A percentile compares a stretch with the other conserved stretches of the same genome.
phyloP scores from a whole-genome alignment of 768 basidiomycete species.

The Suillus variegatus region DNA sequence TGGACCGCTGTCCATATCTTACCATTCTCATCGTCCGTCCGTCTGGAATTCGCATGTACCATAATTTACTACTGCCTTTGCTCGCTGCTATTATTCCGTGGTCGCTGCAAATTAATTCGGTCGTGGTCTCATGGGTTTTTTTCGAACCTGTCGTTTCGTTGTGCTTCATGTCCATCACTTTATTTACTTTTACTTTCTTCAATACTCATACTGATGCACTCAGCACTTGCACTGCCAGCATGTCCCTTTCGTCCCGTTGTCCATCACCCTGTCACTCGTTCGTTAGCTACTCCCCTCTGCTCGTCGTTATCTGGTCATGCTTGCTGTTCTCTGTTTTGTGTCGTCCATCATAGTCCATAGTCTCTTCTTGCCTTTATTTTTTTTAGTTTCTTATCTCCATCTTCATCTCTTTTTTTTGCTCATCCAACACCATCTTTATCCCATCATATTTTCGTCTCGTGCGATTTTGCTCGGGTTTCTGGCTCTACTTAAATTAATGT shows the following conservation, averaged over 20 bases:
- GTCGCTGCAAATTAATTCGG: slow-evolving; percentile 10
- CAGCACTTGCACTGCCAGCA: slow-evolving; percentile 15
- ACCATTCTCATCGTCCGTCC: slow-evolving; percentile 1
- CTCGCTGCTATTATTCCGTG: slow-evolving; percentile 6
- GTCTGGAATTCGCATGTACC: slow-evolving; percentile 5
- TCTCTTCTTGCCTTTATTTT: background rate
- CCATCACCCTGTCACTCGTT: slow-evolving; percentile 1
- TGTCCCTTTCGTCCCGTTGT: slow-evolving; percentile 11
- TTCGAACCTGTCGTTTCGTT: slow-evolving; percentile 2
- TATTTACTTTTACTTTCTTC: slow-evolving; percentile 1
- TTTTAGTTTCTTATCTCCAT: background rate
- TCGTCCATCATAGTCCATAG: background rate
- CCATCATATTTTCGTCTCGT: slow-evolving; percentile 18
- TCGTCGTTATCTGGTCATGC: slow-evolving; percentile 5
- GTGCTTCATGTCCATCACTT: background rate
- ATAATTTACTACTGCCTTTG: slow-evolving; percentile 6
- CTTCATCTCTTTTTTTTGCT: background rate
- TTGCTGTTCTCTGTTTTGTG: background rate
- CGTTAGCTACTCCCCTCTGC: background rate
- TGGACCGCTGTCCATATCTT: background rate
- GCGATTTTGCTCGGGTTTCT: slow-evolving; percentile 5
- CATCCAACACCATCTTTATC: slow-evolving; percentile 18
- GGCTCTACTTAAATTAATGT: slow-evolving; percentile 23
- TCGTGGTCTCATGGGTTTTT: slow-evolving; percentile 11
- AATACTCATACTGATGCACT: slow-evolving; percentile 12